Evolutionary conservation across 345 rosid species (phyloP).

Genomic region (Eucalyptus cloeziana): DNA sequence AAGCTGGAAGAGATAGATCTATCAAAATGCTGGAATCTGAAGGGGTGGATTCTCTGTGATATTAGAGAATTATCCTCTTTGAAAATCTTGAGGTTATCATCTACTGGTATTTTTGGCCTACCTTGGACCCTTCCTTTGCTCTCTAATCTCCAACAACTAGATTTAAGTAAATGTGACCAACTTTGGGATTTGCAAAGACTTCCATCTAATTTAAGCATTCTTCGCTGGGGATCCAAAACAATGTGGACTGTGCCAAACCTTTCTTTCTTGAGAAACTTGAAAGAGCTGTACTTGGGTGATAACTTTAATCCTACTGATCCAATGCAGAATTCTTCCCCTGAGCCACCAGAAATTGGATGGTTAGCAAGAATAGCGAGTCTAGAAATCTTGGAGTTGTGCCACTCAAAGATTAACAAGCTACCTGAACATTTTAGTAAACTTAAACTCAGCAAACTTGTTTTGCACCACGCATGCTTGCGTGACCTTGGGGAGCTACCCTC

Average conservation of each 20-base stretch:
- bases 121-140: not conserved
- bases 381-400: not conserved
- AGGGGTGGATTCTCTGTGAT: not conserved
- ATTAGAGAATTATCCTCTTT: not conserved
- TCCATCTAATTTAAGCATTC: not conserved
- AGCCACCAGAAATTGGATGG: not conserved
- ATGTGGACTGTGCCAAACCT: not conserved
- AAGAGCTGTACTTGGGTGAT: not conserved
- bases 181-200: not conserved
- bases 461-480: accelerated
- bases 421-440: not conserved
- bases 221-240: not conserved
- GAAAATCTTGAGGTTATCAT: not conserved
- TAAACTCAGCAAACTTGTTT: not conserved
- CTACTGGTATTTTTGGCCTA: not conserved
- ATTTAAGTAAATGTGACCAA: not conserved
- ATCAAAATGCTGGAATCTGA: not conserved
- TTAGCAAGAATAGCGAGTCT: not conserved
- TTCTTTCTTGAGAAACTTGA: not conserved
- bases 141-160: not conserved
- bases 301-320: not conserved
- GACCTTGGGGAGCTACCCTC: not conserved
- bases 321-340: not conserved
- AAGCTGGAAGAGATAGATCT: not conserved
- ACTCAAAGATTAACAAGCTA: not conserved